Evolutionary conservation across 2,329 filamentous ascomycete species (phyloP), one percentile per base, ranked within the genome.

Genomic region (Penicillium sp.): DNA sequence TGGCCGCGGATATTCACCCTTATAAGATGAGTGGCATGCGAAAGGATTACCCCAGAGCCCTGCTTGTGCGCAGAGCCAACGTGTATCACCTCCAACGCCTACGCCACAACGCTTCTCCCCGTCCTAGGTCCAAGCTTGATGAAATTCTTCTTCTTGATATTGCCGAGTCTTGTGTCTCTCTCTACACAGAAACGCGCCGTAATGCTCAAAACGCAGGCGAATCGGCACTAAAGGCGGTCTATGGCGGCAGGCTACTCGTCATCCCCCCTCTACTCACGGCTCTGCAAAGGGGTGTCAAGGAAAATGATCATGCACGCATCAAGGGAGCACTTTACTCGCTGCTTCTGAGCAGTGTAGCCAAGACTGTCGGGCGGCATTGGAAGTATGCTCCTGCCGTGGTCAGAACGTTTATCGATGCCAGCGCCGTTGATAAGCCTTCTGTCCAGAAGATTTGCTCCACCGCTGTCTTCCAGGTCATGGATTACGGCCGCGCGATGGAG

Each of bases 21-120:
- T 99, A 97, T 80, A 97, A 96, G 75, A 90, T 97, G 70, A 96
- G 89, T 63, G 94, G 94, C 5, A 79, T 96, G 23, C 85, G 93
- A 51, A 99, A 99, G 72, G 86, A 89, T 51, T 99, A 99, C 69
- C 94, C 94, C 13, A 86, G 94, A 41, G 91, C 94, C 34, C 78
- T 99, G n/a, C 83, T 99, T 11, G 87, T 97, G 58, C 91, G 94
- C 70, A 86, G 94, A 62, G 94, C 94, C 16, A 92, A 96, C 71
- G 89, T 96, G 2, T 99, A 99, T 72, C 92, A 97, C 68, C 82
- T 97, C 55, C 89, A 97, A 72, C 88, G 94, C n/a, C 81, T 96
- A 50, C 91, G 95, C 65, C 92, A 97, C 76, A 99, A 97, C 67
- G 89, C 93, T 29, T 88, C 91, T 1, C 90, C 93, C 21, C 84